Evolutionary conservation across 2,329 filamentous ascomycete genomes (phyloP).

Genomic region (Exutisphaerella laricina): DNA sequence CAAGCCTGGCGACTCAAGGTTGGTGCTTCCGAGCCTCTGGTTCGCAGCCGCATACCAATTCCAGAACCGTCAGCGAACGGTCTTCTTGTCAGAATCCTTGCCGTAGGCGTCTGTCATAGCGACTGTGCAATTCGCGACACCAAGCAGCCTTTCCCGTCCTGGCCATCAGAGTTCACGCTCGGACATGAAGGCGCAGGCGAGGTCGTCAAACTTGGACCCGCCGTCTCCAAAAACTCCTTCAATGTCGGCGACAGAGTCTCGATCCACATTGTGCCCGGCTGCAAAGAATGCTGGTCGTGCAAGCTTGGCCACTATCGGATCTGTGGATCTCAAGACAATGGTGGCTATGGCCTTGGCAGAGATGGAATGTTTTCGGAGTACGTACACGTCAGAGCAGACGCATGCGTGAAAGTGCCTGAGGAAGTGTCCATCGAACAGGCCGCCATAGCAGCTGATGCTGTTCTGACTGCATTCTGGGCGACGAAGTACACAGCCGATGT

Average conservation of each 20-base stretch:
- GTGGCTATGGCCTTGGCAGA: constrained; percentile 42
- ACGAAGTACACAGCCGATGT: constrained; percentile 37
- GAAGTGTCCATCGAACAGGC: constrained; percentile 22
- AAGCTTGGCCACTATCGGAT: constrained; percentile 37
- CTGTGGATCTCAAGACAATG: constrained; percentile 30
- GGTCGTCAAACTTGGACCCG: constrained; percentile 15
- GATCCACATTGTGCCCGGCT: constrained; percentile 35
- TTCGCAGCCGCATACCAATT: constrained; percentile 25
- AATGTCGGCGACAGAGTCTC: constrained; percentile 31
- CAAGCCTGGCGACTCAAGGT: constrained; percentile 1
- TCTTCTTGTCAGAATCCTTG: constrained; percentile 33
- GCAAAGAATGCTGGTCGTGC: constrained; percentile 37
- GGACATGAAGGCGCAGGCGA: constrained; percentile 24
- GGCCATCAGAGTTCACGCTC: constrained; percentile 15
- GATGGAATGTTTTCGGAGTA: constrained; percentile 43
- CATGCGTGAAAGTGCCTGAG: constrained; percentile 24
- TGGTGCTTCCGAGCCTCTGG: not conserved
- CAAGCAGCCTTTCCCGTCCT: constrained; percentile 14
- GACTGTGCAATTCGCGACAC: constrained; percentile 31
- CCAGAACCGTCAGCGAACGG: constrained; percentile 25
- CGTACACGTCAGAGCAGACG: constrained; percentile 28
- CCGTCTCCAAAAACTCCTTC: constrained; percentile 10
- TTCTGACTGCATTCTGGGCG: constrained; percentile 40
- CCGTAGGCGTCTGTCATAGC: constrained; percentile 34
- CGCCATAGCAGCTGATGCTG: constrained; percentile 40